Base-by-base conservation (phyloP, 2,329 filamentous ascomycete species). In the Fusarium sp. region DNA sequence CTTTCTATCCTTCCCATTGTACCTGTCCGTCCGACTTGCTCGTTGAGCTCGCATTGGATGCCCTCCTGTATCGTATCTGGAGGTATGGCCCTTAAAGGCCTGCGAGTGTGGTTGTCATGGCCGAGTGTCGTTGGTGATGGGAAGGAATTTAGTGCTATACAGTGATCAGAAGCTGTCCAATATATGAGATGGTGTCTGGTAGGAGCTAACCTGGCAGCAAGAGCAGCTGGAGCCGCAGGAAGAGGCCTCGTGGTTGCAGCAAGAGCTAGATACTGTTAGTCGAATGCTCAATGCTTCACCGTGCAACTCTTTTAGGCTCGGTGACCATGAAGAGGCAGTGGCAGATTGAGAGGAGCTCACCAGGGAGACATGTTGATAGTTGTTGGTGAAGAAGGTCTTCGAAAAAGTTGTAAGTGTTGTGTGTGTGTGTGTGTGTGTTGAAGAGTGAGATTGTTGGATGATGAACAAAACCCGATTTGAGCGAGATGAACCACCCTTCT, bases 341-440 rank as follows among this genome's bases (percentile, higher is more conserved):
- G 15, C 2, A 15, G 49, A 15, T 18, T 15, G 21, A 52, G 51
- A 59, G 23, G n/a, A 37, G 55, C 76, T 76, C 65, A 78, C 76
- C 76, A 78, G 72, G 76, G 76, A 78, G 76, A 69, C 76, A 78
- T 78, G 42, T 71, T 78, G 75, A 77, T 74, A 63, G 48, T 74
- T 67, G 49, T 67, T 74, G 58, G 56, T 71, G 72, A 73, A 76
- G 68, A 70, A 75, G 67, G 37, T 63, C 73, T 77, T 77, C 68
- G 61, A 72, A 78, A 52, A 63, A 55, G 60, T 72, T 69, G 49
- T 73, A 67, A 69, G 67, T 67, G 52, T 72, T 60, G 54, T 39
- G 21, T 72, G 49, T 67, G 49, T 60, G 54, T 39, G 21, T 72
- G 49, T 67, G 49, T 67, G 58, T 66, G 64, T 69, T 75, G 70